Evolutionary conservation across 306 rosid species (phyloP).

Genomic region (Carpinus fangiana): DNA sequence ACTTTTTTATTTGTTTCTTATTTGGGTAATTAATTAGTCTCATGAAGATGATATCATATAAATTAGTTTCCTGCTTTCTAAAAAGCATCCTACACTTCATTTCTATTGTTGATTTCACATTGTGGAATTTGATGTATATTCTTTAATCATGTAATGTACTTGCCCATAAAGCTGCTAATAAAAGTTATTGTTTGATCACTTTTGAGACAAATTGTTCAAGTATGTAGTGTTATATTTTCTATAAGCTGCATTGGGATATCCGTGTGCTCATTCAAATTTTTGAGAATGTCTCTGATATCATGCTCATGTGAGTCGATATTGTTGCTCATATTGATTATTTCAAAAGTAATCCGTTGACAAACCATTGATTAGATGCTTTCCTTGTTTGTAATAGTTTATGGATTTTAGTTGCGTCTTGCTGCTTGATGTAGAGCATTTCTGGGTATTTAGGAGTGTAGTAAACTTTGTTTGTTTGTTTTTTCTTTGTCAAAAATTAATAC

Average conservation of each 20-base stretch:
- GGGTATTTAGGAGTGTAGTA: neutral
- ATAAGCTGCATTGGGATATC: neutral
- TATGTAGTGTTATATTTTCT: neutral
- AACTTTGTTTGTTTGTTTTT: neutral
- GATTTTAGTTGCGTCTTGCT: neutral
- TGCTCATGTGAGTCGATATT: neutral
- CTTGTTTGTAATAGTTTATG: neutral
- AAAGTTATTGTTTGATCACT: neutral
- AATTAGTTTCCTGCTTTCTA: neutral
- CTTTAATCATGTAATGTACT: neutral
- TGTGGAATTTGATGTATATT: neutral
- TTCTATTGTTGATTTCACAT: neutral
- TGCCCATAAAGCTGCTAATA: neutral
- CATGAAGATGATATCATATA: neutral
- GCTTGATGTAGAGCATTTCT: neutral
- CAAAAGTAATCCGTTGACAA: neutral
- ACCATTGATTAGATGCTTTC: neutral
- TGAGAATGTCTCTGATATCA: neutral
- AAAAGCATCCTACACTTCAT: neutral
- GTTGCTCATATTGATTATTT: neutral
- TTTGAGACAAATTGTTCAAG: neutral
- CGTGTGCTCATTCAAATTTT: neutral
- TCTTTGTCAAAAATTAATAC: neutral
- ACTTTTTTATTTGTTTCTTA: neutral
- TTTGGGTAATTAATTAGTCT: neutral